A percentile compares a stretch with the other conserved stretches of the same genome.
Evolutionary conservation across 805 yeast genomes (phyloP).

Genomic region (Kuraishia ogatae): DNA sequence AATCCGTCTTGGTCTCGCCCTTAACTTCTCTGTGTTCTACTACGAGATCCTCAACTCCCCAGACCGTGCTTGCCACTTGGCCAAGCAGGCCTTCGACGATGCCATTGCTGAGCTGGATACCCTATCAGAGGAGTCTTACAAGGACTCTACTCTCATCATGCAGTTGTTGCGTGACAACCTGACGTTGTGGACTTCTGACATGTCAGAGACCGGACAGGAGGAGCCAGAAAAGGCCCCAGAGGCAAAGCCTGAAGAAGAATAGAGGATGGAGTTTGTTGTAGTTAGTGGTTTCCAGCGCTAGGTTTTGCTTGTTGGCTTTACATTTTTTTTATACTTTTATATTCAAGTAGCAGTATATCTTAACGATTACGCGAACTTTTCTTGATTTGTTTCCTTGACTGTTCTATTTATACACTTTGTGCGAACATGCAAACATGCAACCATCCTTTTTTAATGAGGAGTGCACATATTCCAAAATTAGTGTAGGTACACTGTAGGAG

Average conservation of each 20-base stretch:
- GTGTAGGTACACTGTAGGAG: not conserved
- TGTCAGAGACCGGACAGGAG: constrained; percentile 72
- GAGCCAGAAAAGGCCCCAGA: constrained; percentile 22
- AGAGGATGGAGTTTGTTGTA: constrained; percentile 8
- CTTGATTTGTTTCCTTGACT: not conserved
- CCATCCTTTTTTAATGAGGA: not conserved
- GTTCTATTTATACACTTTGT: not conserved
- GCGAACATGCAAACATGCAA: not conserved
- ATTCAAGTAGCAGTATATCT: not conserved
- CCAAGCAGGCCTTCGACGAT: constrained; percentile 98
- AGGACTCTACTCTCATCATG: constrained; percentile 97
- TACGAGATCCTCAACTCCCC: constrained; percentile 97
- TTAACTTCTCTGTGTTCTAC: constrained; percentile 96
- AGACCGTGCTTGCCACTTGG: constrained; percentile 97
- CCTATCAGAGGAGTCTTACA: constrained; percentile 94
- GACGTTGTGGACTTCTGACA: constrained; percentile 95
- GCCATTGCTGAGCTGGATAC: constrained; percentile 99
- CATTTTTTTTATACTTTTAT: not conserved
- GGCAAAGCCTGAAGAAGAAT: constrained; percentile 22
- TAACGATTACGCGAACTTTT: not conserved
- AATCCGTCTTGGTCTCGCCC: constrained; percentile 94
- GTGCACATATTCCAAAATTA: not conserved
- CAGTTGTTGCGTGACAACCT: constrained; percentile 97
- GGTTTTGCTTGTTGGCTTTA: not conserved
- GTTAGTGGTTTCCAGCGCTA: not conserved